Base-by-base conservation (phyloP, 495 filamentous ascomycete species). In the Pseudevernia furfuracea region DNA sequence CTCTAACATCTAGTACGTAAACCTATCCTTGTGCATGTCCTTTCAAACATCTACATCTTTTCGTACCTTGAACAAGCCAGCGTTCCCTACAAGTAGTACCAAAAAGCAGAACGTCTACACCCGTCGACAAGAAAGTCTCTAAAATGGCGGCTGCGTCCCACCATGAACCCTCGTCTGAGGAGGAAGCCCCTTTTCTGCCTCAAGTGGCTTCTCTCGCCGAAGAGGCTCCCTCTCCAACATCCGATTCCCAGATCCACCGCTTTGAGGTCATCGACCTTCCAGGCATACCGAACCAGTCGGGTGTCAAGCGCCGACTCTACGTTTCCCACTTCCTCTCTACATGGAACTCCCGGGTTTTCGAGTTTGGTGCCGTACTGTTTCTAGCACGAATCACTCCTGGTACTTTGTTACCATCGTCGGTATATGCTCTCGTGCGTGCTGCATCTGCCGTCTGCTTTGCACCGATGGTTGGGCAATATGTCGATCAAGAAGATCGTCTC, bases 321-420 rank as follows among this genome's bases (percentile, higher is more conserved):
- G 70, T 74, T 10, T 81, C 83, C 2, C 84, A 87, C 70, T 80
- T 83, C 67, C 74, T 86, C 5, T 86, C 84, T 0, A 85, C 84
- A 7, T 87, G 84, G 84, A 87, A 87, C 65, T 80, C 82, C 3
- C 75, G 84, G 23, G 64, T 77, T 17, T 87, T 85, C 70, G 84
- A 87, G 64, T 83, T 83, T 66, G 83, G 71, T 49, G 77, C 79
- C 11, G 78, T 81, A 39, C 73, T 83, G 21, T 85, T 81, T 69
- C 74, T 84, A 1, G 83, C 83, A 6, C 36, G 73, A 30, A 75
- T 80, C 62, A 84, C 74, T 68, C 79, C 80, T 0, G 74, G 74
- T 56, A 83, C 77, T 1, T 71, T 84, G 36, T 68, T 73, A 53
- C 69, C 74, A 72, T 41, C 78, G 66, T 68, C 76, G 70, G 68